These are phyloP conservation scores for Phytophthora aleatoria DNA, from an alignment of 352 stramenopile species.

Conservation along the genomic window DNA sequence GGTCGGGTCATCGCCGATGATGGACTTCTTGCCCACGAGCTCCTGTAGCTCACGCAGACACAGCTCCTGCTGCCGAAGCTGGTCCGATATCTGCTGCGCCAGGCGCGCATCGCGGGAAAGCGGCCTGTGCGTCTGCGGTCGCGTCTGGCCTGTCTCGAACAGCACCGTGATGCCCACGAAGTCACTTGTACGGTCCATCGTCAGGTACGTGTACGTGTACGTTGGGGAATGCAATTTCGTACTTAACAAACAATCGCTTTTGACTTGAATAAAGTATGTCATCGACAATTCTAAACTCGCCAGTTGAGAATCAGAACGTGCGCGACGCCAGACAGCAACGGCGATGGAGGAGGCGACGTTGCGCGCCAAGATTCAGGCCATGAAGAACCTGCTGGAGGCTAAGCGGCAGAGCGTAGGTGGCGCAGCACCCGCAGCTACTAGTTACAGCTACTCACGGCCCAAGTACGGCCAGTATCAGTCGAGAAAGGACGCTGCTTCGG, in stretches of 20 bases:
- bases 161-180: constrained; percentile 87
- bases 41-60: constrained; percentile 77
- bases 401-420: constrained; percentile 28
- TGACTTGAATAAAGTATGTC: constrained; percentile 8
- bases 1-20: constrained; percentile 78
- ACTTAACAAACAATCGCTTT: constrained; percentile 9
- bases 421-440: not conserved
- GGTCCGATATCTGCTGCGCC: constrained; percentile 82
- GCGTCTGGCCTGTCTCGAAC: constrained; percentile 66
- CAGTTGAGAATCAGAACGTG: constrained; percentile 23
- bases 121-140: constrained; percentile 57
- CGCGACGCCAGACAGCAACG: constrained; percentile 32
- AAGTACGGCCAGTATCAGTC: constrained; percentile 9
- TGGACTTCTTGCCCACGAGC: constrained; percentile 74
- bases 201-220: not conserved
- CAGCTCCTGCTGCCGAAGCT: constrained; percentile 80
- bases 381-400: constrained; percentile 78
- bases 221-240: constrained; percentile 6
- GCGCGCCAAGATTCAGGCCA: constrained; percentile 83
- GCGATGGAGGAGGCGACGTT: constrained; percentile 78
- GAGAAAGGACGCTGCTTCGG: constrained; percentile 11
- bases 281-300: not conserved
- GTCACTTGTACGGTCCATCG: constrained; percentile 79
- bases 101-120: constrained; percentile 73
- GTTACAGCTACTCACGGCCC: constrained; percentile 1